Conservation (phyloP, 2,329 filamentous ascomycete species). For the Phialophora chinensis region DNA sequence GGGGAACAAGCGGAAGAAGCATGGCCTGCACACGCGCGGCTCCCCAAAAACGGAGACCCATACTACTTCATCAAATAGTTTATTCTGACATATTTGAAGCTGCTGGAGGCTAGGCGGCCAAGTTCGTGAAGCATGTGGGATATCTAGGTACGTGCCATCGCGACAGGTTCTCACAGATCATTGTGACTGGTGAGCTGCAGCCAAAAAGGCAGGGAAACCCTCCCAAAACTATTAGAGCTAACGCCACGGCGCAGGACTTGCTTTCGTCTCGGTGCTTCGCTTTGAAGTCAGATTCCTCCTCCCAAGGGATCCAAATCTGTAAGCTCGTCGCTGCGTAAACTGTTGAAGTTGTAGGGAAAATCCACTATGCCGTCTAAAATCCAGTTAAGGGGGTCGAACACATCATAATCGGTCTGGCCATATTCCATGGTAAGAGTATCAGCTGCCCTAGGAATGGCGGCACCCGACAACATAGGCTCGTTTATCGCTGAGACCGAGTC, state of each 20-base stretch:
- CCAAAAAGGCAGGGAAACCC: neutral
- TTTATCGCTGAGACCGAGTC: constrained; percentile 14
- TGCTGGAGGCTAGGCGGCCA: neutral
- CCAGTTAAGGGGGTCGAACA: constrained; percentile 93
- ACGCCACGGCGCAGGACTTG: too few species aligned
- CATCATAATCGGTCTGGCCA: constrained; percentile 70
- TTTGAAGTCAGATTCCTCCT: constrained; percentile 19
- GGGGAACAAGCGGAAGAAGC: too few species aligned
- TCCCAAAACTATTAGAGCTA: neutral
- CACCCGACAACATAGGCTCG: constrained; percentile 30
- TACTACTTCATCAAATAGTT: neutral
- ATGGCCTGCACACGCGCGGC: too few species aligned
- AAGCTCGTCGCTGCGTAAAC: constrained; percentile 18
- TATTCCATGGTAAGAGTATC: constrained; percentile 36
- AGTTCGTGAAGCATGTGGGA: neutral
- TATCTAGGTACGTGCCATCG: neutral
- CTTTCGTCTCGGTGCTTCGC: neutral
- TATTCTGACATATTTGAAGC: neutral
- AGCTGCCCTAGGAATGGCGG: constrained; percentile 20
- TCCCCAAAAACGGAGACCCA: neutral
- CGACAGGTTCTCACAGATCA: neutral
- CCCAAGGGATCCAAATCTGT: constrained; percentile 27
- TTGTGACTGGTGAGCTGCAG: neutral
- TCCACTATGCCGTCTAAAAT: constrained; percentile 85
- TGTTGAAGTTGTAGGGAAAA: constrained; percentile 66